These are phyloP conservation scores for Noccaea bulbosa DNA, from an alignment of 345 rosid species.

Conservation along the genomic window DNA sequence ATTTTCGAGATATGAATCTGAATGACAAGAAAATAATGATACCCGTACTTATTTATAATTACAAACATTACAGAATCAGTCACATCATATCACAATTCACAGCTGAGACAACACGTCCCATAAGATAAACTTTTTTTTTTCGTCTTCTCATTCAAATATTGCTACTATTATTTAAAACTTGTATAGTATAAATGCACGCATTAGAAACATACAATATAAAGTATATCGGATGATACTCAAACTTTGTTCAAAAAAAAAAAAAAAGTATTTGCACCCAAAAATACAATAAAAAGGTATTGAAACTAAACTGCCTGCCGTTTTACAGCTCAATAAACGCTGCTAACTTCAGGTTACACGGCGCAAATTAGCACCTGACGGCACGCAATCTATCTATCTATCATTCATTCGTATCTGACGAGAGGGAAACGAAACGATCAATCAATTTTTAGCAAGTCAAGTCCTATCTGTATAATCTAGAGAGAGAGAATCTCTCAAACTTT, in stretches of 20 bases:
- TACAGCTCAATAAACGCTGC: slow-evolving; percentile 16
- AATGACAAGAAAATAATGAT: no score
- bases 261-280: neutral
- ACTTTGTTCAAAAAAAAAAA: no score
- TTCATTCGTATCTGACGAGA: slow-evolving; percentile 38
- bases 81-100: neutral
- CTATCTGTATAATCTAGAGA: slow-evolving; percentile 25
- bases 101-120: slow-evolving; percentile 5
- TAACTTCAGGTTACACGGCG: neutral
- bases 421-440: slow-evolving; percentile 40
- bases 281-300: neutral
- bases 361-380: slow-evolving; percentile 28
- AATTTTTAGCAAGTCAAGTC: slow-evolving; percentile 20
- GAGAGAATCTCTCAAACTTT: slow-evolving; percentile 23
- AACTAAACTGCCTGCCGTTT: slow-evolving; percentile 25
- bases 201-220: neutral
- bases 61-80: neutral
- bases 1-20: no score
- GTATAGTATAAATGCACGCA: slow-evolving; percentile 1
- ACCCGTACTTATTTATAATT: neutral
- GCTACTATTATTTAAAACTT: neutral
- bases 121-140: neutral
- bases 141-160: neutral
- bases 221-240: no score
- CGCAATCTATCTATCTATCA: slow-evolving; percentile 28